Conservation (phyloP, 192 early-diverging fungal species). For the Coemansia sp. region DNA sequence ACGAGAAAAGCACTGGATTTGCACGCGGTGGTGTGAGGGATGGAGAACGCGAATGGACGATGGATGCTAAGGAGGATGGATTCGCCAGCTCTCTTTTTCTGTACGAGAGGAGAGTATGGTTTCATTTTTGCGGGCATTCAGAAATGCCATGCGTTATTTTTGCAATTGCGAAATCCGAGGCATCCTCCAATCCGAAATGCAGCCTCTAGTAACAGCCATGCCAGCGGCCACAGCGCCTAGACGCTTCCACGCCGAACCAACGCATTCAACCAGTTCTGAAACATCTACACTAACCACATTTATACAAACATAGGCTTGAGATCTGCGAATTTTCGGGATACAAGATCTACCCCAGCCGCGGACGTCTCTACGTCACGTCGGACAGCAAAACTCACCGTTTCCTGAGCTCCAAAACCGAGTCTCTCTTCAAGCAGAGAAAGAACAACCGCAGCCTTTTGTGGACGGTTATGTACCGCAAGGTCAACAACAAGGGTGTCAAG, state of each 20-base stretch:
- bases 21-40: no score
- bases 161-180: not conserved
- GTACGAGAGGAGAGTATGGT: no score
- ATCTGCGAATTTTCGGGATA: conserved; percentile 96
- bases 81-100: not conserved
- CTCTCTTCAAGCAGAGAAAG: conserved; percentile 94
- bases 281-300: not conserved
- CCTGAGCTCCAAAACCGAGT: conserved; percentile 95
- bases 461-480: conserved; percentile 96
- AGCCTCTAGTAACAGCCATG: not conserved
- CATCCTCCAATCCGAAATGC: no score
- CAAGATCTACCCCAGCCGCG: conserved; percentile 99
- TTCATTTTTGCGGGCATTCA: no score
- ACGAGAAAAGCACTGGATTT: no score
- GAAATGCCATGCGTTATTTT: no score
- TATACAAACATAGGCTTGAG: conserved; percentile 65
- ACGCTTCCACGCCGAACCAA: no score
- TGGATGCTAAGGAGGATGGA: not conserved
- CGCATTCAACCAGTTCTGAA: no score
- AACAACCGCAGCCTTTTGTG: conserved; percentile 98
- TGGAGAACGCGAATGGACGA: no score
- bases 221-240: no score
- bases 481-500: conserved; percentile 98
- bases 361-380: conserved; percentile 86
- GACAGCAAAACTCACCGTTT: conserved; percentile 92